Evolutionary conservation across 768 basidiomycete genomes (phyloP).

Genomic region (Boletus rex-veris): DNA sequence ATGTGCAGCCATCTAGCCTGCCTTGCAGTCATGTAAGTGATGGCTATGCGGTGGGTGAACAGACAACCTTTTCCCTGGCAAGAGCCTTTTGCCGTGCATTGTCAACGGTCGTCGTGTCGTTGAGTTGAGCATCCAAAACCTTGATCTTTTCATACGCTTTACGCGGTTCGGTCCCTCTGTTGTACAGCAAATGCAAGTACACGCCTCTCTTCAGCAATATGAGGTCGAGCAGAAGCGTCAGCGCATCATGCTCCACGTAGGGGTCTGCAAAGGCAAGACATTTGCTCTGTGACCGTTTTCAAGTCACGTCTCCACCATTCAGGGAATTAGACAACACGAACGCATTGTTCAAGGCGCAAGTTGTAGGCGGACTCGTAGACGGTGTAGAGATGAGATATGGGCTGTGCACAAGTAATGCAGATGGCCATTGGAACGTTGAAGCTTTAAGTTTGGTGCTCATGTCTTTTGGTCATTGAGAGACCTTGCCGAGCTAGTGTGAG

Average conservation of each 20-base stretch:
- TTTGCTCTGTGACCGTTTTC: constrained; percentile 39
- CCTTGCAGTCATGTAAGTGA: constrained; percentile 31
- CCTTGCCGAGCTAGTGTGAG: not conserved
- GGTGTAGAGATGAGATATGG: constrained; percentile 71
- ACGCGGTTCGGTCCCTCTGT: constrained; percentile 66
- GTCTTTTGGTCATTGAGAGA: not conserved
- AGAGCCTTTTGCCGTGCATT: constrained; percentile 1
- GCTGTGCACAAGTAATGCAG: constrained; percentile 70
- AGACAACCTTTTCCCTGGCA: constrained; percentile 27
- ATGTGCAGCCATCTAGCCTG: constrained; percentile 62
- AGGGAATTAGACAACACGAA: constrained; percentile 36
- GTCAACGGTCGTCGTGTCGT: not conserved
- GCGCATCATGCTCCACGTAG: constrained; percentile 78
- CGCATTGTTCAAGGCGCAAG: constrained; percentile 80
- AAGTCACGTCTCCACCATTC: not conserved
- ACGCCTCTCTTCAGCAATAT: constrained; percentile 80
- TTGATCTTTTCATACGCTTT: constrained; percentile 31
- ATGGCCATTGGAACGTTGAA: constrained; percentile 58
- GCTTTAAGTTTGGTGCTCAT: not conserved
- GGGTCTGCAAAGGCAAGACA: constrained; percentile 77
- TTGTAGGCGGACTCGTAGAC: constrained; percentile 78
- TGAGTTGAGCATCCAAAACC: not conserved
- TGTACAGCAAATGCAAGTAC: constrained; percentile 78
- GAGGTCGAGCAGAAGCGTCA: constrained; percentile 73
- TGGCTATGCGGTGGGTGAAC: not conserved